phyloP scores from a whole-genome alignment of 345 rosid species.

The Erysimum cheiranthoides region DNA sequence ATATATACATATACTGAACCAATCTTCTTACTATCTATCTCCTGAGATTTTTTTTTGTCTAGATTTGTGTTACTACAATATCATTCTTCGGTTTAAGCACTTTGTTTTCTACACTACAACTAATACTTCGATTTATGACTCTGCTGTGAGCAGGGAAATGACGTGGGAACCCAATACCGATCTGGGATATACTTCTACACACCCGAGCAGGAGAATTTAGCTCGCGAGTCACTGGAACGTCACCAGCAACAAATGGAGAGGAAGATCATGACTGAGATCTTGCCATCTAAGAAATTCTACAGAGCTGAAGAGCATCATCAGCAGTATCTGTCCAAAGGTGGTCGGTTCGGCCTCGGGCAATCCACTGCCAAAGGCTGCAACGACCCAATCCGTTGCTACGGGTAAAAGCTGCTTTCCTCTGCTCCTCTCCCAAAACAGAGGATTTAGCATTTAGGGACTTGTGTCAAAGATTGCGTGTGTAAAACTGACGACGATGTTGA shows the following conservation, averaged over 20 bases:
- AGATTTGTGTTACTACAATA: neutral
- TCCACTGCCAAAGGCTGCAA: conserved; percentile 86
- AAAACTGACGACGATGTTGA: neutral
- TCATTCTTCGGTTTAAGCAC: neutral
- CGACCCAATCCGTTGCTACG: conserved; percentile 92
- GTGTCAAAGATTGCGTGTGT: neutral
- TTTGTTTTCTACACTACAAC: neutral
- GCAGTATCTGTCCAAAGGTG: conserved; percentile 91
- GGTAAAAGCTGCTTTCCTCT: conserved; percentile 49
- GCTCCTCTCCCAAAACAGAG: conserved; percentile 24
- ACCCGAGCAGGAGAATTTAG: conserved; percentile 85
- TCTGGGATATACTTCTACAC: conserved; percentile 83
- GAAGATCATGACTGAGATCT: conserved; percentile 79
- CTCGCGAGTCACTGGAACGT: conserved; percentile 66
- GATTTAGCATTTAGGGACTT: neutral
- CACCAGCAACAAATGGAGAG: conserved; percentile 67
- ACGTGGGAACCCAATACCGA: conserved; percentile 92
- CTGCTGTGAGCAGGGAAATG: conserved; percentile 67
- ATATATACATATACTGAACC: neutral
- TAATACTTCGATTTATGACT: neutral
- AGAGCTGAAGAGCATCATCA: conserved; percentile 93
- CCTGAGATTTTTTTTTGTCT: neutral
- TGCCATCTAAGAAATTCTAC: conserved; percentile 92
- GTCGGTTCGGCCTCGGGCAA: conserved; percentile 77
- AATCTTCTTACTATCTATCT: neutral